Evolutionary conservation across 352 stramenopile genomes (phyloP).

Genomic region (Globisporangium paddicum): DNA sequence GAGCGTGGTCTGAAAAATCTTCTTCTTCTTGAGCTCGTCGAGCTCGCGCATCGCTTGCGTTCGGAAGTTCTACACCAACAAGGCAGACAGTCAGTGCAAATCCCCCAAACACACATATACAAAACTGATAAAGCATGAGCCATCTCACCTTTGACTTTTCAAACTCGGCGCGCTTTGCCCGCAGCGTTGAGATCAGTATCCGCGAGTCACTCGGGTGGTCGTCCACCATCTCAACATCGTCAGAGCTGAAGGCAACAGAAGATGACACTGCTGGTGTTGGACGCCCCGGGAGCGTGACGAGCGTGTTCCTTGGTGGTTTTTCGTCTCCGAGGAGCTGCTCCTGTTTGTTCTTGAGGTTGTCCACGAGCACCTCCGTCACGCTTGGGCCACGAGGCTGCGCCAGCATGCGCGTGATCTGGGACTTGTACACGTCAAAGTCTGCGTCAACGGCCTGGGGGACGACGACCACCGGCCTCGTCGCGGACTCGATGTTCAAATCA

Average conservation of each 20-base stretch:
- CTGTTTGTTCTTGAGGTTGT: conserved; percentile 73
- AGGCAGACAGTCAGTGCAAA: background rate
- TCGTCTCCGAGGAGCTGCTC: conserved; percentile 54
- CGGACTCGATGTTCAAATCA: conserved; percentile 55
- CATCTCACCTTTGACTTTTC: conserved; percentile 70
- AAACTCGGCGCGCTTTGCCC: conserved; percentile 58
- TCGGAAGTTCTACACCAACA: conserved; percentile 58
- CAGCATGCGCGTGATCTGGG: conserved; percentile 81
- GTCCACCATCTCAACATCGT: conserved; percentile 17
- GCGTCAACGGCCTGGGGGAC: conserved; percentile 27
- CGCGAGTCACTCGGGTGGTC: conserved; percentile 47
- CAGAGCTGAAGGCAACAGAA: background rate
- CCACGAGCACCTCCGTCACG: conserved; percentile 72
- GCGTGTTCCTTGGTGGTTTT: conserved; percentile 66
- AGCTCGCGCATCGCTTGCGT: conserved; percentile 86
- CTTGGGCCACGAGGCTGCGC: conserved; percentile 78
- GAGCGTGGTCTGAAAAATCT: conserved; percentile 68
- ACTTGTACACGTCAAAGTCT: conserved; percentile 77
- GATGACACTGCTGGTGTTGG: background rate
- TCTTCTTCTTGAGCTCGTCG: conserved; percentile 81
- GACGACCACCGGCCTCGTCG: conserved; percentile 42
- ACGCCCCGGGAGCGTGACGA: conserved; percentile 34
- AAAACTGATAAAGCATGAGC: background rate
- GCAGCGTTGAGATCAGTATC: conserved; percentile 73
- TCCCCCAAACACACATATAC: background rate